phyloP scores from a whole-genome alignment of 495 filamentous ascomycete species.

The Penicillium lagena region DNA sequence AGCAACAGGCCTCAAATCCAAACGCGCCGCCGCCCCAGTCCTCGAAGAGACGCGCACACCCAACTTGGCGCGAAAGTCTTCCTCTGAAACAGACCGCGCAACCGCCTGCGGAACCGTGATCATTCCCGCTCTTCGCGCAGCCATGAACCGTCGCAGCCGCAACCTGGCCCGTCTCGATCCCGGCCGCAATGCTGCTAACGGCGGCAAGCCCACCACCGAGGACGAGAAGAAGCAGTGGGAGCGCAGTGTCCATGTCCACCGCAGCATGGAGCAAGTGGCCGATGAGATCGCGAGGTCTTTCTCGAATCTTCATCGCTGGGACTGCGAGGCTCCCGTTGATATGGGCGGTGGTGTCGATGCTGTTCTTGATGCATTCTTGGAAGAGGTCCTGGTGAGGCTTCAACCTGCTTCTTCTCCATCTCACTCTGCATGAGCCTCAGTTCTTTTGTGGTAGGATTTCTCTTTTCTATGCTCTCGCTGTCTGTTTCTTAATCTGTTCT shows the following conservation, averaged over 20 bases:
- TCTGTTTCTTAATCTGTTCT: background rate
- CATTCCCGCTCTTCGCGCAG: slow-evolving; percentile 83
- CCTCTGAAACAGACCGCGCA: slow-evolving; percentile 4
- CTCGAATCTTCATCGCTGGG: slow-evolving; percentile 79
- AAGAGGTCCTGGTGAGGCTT: slow-evolving; percentile 90
- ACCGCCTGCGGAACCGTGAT: slow-evolving; percentile 54
- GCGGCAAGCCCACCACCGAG: slow-evolving; percentile 7
- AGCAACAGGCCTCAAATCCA: slow-evolving; percentile 15
- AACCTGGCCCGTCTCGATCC: slow-evolving; percentile 19
- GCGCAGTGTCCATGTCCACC: slow-evolving; percentile 69
- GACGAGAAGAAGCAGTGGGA: slow-evolving; percentile 33
- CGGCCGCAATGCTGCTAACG: slow-evolving; percentile 5
- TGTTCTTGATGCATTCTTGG: slow-evolving; percentile 85
- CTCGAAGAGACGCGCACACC: slow-evolving; percentile 5
- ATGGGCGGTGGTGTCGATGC: slow-evolving; percentile 85
- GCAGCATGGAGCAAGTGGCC: slow-evolving; percentile 70
- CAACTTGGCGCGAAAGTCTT: background rate
- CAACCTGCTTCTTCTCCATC: slow-evolving; percentile 51
- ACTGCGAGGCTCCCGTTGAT: slow-evolving; percentile 73
- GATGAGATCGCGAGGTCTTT: slow-evolving; percentile 71
- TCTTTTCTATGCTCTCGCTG: slow-evolving; percentile 1
- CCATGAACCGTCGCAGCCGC: slow-evolving; percentile 65
- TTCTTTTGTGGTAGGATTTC: background rate
- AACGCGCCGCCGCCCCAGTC: slow-evolving; percentile 10
- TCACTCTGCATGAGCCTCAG: background rate